Base-by-base conservation (phyloP, 2,329 filamentous ascomycete species). In the Trichoderma citrinoviride region DNA sequence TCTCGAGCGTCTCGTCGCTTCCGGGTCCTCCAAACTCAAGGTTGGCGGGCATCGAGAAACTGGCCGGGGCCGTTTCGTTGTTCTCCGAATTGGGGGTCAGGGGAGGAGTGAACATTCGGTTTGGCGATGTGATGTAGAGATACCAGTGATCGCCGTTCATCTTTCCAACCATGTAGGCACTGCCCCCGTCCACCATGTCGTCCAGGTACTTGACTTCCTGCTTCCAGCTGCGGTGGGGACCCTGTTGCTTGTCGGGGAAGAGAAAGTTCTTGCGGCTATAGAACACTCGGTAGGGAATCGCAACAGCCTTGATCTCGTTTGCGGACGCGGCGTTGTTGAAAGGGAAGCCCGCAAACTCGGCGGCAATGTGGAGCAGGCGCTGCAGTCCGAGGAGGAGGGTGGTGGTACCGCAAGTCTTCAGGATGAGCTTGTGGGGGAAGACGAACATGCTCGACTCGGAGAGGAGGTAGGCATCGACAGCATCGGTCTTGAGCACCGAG, bases 91-190 rank as follows among this genome's bases (percentile, higher is more conserved):
- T 81, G 6, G 94, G 93, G 12, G 91, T 96, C 33, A 88, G 83
- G 64, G 94, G 93, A 5, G 93, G 93, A 0, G 93, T 96, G 69
- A 96, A 82, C 61, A 86, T 82, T 54, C 86, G 89, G 75, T 90
- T 89, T 19, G 95, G 94, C 58, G 92, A 92, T 14, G 95, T 98
- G 73, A 98, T 89, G 80, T 99, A 99, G 64, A 99, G 82, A 76
- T 98, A 98, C 95, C 95, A 99, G 73, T 99, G 95, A 77, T 99
- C 95, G 65, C 95, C 94, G 72, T 99, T 99, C 94, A 98, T 98
- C 81, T 97, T 98, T 74, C 95, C 95, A 70, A 99, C 96, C 93
- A 98, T 97, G 78, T 99, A 99, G 57, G 95, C 95, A 77, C 94
- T 98, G 63, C 95, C 95, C 64, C 91, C 90, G 67, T 90, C 83